Conservation (phyloP, 257 asterid genomes). For the Pogostemon cablin region DNA sequence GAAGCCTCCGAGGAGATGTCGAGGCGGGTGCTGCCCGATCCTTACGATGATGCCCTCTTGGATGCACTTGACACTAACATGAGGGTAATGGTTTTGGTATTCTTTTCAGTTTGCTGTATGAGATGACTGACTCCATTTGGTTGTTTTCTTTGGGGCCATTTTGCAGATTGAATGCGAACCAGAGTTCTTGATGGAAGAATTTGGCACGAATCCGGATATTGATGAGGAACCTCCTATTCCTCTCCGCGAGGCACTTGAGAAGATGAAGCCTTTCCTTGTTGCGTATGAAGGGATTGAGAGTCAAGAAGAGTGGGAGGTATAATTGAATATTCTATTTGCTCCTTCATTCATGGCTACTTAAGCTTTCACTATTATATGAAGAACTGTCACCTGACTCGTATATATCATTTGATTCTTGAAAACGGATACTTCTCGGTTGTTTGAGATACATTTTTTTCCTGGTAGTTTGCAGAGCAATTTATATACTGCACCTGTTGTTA, state of each 20-base stretch:
- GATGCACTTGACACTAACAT: slow-evolving; percentile 75
- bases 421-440: background rate
- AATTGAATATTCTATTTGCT: background rate
- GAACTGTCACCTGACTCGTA: slow-evolving; percentile 11
- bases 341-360: background rate
- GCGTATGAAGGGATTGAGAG: slow-evolving; percentile 70
- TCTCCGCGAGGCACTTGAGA: slow-evolving; percentile 82
- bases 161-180: slow-evolving; percentile 89
- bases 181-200: slow-evolving; percentile 81
- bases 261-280: slow-evolving; percentile 91
- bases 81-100: slow-evolving; percentile 47
- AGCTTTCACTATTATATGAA: background rate
- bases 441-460: background rate
- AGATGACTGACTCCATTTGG: slow-evolving; percentile 25
- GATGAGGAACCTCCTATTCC: slow-evolving; percentile 84
- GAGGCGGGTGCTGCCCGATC: slow-evolving; percentile 66
- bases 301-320: slow-evolving; percentile 98
- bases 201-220: slow-evolving; percentile 82
- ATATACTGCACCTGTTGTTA: background rate
- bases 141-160: slow-evolving; percentile 12
- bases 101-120: slow-evolving; percentile 13
- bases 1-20: slow-evolving; percentile 74
- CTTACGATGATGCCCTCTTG: slow-evolving; percentile 56
- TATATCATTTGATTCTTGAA: slow-evolving; percentile 4
- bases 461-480: slow-evolving; percentile 4